Percentiles rank a stretch among this genome's conserved stretches.
Evolutionary conservation across 2,329 filamentous ascomycete genomes (phyloP).

Genomic region (Colletotrichum euphorbiae): DNA sequence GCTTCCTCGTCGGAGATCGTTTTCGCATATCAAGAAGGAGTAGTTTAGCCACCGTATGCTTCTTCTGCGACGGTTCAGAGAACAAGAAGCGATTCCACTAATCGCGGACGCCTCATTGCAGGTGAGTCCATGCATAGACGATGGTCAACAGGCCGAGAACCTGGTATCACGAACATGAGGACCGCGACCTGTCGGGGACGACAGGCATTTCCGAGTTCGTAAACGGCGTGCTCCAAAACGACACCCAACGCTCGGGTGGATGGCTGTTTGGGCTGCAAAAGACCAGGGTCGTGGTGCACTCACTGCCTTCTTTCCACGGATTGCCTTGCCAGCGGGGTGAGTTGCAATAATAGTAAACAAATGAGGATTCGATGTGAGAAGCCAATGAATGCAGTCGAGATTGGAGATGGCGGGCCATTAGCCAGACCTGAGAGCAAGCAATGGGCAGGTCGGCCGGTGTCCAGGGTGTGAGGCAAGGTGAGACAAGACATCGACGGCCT

Average conservation of each 20-base stretch:
- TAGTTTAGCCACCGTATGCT: not conserved
- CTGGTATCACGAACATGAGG: conserved; percentile 29
- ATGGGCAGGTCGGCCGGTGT: conserved; percentile 24
- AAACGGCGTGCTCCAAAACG: conserved; percentile 27
- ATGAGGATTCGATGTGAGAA: conserved; percentile 22
- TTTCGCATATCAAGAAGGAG: not conserved
- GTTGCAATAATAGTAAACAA: conserved; percentile 42
- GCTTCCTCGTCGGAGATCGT: not conserved
- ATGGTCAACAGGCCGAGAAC: not conserved
- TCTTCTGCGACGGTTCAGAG: not conserved
- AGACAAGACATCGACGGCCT: conserved; percentile 32
- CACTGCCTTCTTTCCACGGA: conserved; percentile 18
- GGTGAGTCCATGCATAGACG: not conserved
- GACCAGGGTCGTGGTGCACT: conserved; percentile 24
- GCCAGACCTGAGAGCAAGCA: conserved; percentile 27
- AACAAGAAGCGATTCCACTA: not conserved
- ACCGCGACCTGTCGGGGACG: not conserved
- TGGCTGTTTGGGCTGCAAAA: conserved; percentile 34
- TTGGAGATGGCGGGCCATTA: conserved; percentile 24
- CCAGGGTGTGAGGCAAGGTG: conserved; percentile 28
- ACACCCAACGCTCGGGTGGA: conserved; percentile 32
- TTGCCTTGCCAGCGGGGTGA: conserved; percentile 44
- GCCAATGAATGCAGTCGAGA: conserved; percentile 33
- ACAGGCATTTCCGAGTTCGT: conserved; percentile 15
- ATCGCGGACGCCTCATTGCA: not conserved